Base-by-base conservation (phyloP, 2,329 filamentous ascomycete genomes). In the Beauveria asiatica region DNA sequence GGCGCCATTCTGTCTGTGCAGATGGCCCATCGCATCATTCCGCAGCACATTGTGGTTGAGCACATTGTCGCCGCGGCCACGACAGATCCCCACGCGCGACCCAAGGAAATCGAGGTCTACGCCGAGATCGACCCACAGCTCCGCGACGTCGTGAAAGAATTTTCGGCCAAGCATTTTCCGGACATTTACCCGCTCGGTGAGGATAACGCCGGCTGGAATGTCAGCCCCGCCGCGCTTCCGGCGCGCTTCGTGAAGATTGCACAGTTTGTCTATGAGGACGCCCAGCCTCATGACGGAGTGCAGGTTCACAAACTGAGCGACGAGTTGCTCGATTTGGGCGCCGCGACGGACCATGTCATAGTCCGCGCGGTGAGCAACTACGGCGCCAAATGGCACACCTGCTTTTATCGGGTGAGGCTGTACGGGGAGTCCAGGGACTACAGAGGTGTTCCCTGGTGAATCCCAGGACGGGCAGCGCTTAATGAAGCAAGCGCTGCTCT, bases 81-180 rank as follows among this genome's bases (percentile, higher is more conserved):
- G 0, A 76, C 85, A 8, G 80, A 87, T 51, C 82, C 86, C 0
- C 79, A 76, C 16, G 76, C 85, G 1, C 84, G 85, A 37, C 90
- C 90, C 0, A 79, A 76, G 56, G 78, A 87, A 2, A 82, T 93
- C 61, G 89, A 93, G 69, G 70, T 93, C 9, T 90, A 87, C 80
- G 85, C 80, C 5, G 76, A 79, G 44, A 80, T 87, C 61, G 75
- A 78, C 19, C 78, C 72, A 25, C 68, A 64, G 2, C 66, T 76
- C 27, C 76, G 74, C 39, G 67, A 73, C 27, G 73, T 74, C 27
- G 70, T 80, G 1, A 66, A 68, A 21, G 72, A 76, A 62, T 83
- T 80, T 65, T 75, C 78, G 17, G 67, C 69, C 9, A 68, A 67
- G 3, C 73, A 78, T 44, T 79, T 78, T 57, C 74, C 76, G 0